Base-by-base conservation (phyloP, 2,329 filamentous ascomycete genomes). In the Arthrobotrys megalospora region DNA sequence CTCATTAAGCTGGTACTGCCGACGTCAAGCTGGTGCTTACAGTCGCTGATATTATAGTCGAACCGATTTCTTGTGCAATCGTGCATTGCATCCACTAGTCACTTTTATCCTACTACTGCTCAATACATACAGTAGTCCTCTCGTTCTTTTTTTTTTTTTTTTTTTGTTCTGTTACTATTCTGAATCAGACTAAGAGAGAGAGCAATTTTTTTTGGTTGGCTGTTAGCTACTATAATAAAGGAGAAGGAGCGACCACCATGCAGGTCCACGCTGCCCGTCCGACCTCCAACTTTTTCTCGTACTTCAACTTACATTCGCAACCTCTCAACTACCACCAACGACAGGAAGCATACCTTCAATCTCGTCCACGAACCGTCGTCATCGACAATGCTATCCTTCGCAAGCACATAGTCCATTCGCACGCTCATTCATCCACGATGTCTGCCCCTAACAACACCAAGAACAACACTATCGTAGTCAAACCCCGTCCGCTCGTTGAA, bases 401-500 rank as follows among this genome's bases (percentile, higher is more conserved):
- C 58, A 77, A 77, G 52, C 50, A 71, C 36, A 62, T 77, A 77
- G 60, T 63, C n/a, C 66, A 77, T 43, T 77, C 73, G 21, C 50
- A 67, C 36, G 24, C 60, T 62, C 43, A 32, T 47, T 47, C 19
- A 32, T 41, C 73, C 41, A 77, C 50, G 8, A 77, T 77, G 73
- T 36, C 64, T 38, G 48, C 53, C 47, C 71, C 72, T 55, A 76
- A 66, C 66, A 50, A 66, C 62, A 67, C 66, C 52, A 71, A 77
- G 19, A 63, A 77, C 73, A 77, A 70, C 60, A 66, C 60, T 45
- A 32, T 52, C 52, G 16, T 11, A 41, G 48, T 68, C 38, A 77
- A 77, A 67, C 52, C 73, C 19, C 73, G 73, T 66, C 73, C 73
- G 60, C 73, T 77, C 50, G 73, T 77, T 62, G 73, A 77, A 62